phyloP scores from a whole-genome alignment of 768 basidiomycete species.

The Mycena kentingensis region DNA sequence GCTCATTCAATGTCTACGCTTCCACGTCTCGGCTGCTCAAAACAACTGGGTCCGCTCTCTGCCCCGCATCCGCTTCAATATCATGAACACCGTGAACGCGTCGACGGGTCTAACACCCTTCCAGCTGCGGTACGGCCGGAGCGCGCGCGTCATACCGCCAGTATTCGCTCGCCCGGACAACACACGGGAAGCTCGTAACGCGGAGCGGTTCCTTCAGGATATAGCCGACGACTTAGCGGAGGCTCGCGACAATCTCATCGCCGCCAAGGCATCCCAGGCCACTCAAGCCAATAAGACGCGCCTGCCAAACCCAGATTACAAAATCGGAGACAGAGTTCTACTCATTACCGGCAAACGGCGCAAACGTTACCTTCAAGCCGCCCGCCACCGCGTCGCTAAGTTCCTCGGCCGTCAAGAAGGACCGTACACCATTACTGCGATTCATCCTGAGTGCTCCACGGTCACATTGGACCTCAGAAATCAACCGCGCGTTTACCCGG shows the following conservation, averaged over 20 bases:
- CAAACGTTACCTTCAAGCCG: slow-evolving; percentile 27
- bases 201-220: slow-evolving; percentile 12
- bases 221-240: slow-evolving; percentile 19
- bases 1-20: slow-evolving; percentile 20
- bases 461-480: slow-evolving; percentile 27
- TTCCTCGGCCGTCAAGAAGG: slow-evolving; percentile 40
- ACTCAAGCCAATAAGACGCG: slow-evolving; percentile 24
- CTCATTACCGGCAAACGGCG: slow-evolving; percentile 30
- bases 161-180: slow-evolving; percentile 17
- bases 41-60: slow-evolving; percentile 23
- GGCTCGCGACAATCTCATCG: slow-evolving; percentile 31
- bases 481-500: too few species aligned
- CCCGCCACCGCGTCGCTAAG: slow-evolving; percentile 34
- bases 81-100: slow-evolving; percentile 9
- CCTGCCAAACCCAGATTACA: slow-evolving; percentile 18
- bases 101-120: slow-evolving; percentile 26
- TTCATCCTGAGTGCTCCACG: slow-evolving; percentile 20
- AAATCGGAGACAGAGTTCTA: slow-evolving; percentile 31
- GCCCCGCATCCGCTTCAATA: slow-evolving; percentile 21
- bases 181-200: slow-evolving; percentile 11
- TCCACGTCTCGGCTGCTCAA: slow-evolving; percentile 22
- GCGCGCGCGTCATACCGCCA: slow-evolving; percentile 28
- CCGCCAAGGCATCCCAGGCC: slow-evolving; percentile 30
- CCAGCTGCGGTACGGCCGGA: slow-evolving; percentile 28
- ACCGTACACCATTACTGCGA: slow-evolving; percentile 26